Evolutionary conservation across 371 early-diverging fungal genomes (phyloP).

Genomic region (Syncephalastrum racemosum): DNA sequence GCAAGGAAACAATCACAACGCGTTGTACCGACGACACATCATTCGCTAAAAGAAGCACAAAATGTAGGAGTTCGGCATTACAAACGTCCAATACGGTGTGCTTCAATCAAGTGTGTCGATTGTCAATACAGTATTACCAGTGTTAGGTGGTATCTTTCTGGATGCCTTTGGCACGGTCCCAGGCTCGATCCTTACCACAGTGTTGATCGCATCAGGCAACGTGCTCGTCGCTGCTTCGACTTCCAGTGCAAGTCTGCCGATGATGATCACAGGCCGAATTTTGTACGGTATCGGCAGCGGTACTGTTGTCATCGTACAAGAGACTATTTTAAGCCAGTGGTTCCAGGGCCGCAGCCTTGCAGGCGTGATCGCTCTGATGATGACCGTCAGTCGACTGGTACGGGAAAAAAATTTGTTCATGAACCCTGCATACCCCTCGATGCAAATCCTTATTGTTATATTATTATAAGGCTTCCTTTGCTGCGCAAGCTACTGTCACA

Average conservation of each 20-base stretch:
- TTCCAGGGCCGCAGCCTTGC: slow-evolving; percentile 65
- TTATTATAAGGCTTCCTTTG: slow-evolving; percentile 40
- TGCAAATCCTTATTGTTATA: not conserved
- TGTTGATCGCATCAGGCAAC: slow-evolving; percentile 58
- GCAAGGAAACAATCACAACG: not conserved
- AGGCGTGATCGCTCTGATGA: slow-evolving; percentile 61
- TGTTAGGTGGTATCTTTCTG: slow-evolving; percentile 66
- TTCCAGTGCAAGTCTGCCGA: slow-evolving; percentile 40
- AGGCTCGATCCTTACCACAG: slow-evolving; percentile 62
- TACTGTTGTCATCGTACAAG: slow-evolving; percentile 68
- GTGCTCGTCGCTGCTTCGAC: slow-evolving; percentile 62
- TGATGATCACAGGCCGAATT: slow-evolving; percentile 64
- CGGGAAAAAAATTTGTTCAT: not conserved
- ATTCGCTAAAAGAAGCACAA: not conserved
- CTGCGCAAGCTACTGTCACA: slow-evolving; percentile 62
- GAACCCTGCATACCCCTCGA: not conserved
- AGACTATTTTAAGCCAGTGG: slow-evolving; percentile 74
- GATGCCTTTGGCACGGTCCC: slow-evolving; percentile 64
- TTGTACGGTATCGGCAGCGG: slow-evolving; percentile 73
- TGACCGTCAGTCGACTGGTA: slow-evolving; percentile 63
- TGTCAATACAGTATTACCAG: slow-evolving; percentile 67
- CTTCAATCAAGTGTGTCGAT: slow-evolving; percentile 69
- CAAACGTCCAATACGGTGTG: slow-evolving; percentile 69
- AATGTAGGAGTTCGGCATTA: slow-evolving; percentile 58
- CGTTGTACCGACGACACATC: not conserved